A percentile compares a stretch with the other conserved stretches of the same genome.
Evolutionary conservation across 2,329 filamentous ascomycete species (phyloP).

Genomic region (Ophiognomonia clavigignenti-juglandacearum): DNA sequence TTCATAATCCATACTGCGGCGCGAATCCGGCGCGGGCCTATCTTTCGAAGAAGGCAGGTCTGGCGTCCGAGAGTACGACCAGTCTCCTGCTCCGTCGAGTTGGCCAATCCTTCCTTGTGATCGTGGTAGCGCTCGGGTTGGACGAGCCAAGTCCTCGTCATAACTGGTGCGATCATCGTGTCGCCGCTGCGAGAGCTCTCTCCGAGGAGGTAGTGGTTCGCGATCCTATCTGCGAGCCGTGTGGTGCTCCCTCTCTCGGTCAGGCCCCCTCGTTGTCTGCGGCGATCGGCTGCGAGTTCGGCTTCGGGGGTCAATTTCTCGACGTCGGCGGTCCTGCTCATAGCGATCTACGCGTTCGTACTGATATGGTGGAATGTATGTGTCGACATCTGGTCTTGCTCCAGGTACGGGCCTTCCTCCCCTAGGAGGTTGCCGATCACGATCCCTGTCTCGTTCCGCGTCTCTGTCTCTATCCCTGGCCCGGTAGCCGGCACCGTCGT

Average conservation of each 20-base stretch:
- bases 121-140: too few relatives aligned
- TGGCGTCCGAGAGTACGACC: too few relatives aligned
- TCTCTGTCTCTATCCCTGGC: slow-evolving; percentile 29
- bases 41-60: too few relatives aligned
- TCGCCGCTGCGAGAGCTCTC: slow-evolving; percentile 24
- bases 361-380: slow-evolving; percentile 44
- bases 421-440: slow-evolving; percentile 19
- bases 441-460: slow-evolving; percentile 31
- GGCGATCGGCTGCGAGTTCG: slow-evolving; percentile 15
- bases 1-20: too few relatives aligned
- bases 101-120: too few relatives aligned
- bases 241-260: slow-evolving; percentile 13
- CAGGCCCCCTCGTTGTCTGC: background rate
- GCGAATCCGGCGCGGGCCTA: too few relatives aligned
- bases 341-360: slow-evolving; percentile 34
- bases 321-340: slow-evolving; percentile 22
- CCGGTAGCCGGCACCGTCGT: slow-evolving; percentile 14
- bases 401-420: slow-evolving; percentile 19
- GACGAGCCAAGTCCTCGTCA: too few relatives aligned
- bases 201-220: slow-evolving; percentile 29
- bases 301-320: slow-evolving; percentile 5
- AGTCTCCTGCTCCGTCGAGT: too few relatives aligned
- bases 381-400: slow-evolving; percentile 34
- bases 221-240: slow-evolving; percentile 28
- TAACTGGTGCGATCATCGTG: too few relatives aligned